Base-by-base conservation (phyloP, 495 filamentous ascomycete genomes). In the Aspergillus heteromorphus region DNA sequence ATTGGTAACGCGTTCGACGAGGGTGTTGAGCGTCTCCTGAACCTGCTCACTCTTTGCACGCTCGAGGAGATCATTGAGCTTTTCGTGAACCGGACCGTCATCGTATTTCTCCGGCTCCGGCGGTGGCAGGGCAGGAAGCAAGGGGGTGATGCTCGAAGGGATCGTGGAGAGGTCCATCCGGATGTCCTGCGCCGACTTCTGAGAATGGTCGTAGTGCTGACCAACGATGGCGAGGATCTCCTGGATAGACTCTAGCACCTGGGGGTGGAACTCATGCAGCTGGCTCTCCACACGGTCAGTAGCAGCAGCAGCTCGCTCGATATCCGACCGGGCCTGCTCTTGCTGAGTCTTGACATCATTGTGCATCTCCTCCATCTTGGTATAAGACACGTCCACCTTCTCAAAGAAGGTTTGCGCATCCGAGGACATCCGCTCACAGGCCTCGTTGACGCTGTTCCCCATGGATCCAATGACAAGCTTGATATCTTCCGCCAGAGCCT, bases 351-450 rank as follows among this genome's bases (percentile, higher is more conserved):
- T 92, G 49, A 70, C 78, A 10, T 91, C 85, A 4, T 75, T 68
- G 51, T 90, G 82, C 54, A 85, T 85, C 43, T 89, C 87, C 56
- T 96, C 89, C 38, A 92, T 71, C 66, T 91, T 91, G 62, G 63
- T 77, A 63, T 83, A 84, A 4, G 91, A 84, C 8, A 88, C 83
- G 43, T 89, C 88, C 48, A 97, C 83, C 40, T 85, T 81, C 45
- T 79, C 80, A 61, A 92, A 88, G 41, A 96, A 87, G 0, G 86
- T 87, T 73, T 89, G 89, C 5, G 89, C 89, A 30, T 93, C 89
- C 53, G 85, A 86, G 40, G 86, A 80, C 76, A 92, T 85, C 56
- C 89, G 89, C 65, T 95, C 89, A 36, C 89, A 82, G 0, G 84
- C 84, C 31, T 95, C 89, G n/a, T 83, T 88, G 51, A 95, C 81